A percentile compares a stretch with the other conserved stretches of the same genome.
phyloP scores from a whole-genome alignment of 78 protist genomes.

The Dictyostelium intermedium region DNA sequence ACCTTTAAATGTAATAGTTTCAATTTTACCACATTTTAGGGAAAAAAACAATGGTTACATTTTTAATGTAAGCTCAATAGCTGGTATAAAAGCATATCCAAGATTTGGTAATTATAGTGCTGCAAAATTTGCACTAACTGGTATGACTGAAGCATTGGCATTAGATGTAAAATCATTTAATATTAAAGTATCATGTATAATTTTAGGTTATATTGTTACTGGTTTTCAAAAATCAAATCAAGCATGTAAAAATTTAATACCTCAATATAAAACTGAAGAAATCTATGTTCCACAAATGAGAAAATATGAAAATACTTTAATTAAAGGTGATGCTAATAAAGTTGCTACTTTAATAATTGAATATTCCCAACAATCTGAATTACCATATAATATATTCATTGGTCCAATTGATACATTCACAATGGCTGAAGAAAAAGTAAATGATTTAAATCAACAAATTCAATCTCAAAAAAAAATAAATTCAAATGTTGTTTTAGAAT shows the following conservation, averaged over 20 bases:
- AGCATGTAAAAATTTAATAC: background rate
- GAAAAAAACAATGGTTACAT: background rate
- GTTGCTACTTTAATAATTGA: background rate
- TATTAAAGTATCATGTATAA: slow-evolving; percentile 7
- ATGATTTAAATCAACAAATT: background rate
- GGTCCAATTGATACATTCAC: background rate
- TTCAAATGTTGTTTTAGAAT: background rate
- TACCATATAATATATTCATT: slow-evolving; percentile 1
- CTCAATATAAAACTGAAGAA: background rate
- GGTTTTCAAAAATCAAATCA: background rate
- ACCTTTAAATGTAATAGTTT: background rate
- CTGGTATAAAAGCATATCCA: background rate
- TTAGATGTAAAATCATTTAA: background rate
- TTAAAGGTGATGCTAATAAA: background rate
- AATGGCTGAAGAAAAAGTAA: background rate
- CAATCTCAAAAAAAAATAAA: slow-evolving; percentile 9
- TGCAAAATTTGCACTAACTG: slow-evolving; percentile 7
- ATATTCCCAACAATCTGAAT: background rate
- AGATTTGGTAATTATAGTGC: background rate
- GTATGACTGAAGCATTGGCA: slow-evolving; percentile 1
- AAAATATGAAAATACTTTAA: background rate
- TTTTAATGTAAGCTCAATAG: slow-evolving; percentile 2
- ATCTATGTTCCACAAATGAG: background rate
- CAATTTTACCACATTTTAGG: background rate
- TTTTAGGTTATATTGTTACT: background rate